phyloP scores from a whole-genome alignment of 495 filamentous ascomycete species.

The Penicillium maclennaniae region DNA sequence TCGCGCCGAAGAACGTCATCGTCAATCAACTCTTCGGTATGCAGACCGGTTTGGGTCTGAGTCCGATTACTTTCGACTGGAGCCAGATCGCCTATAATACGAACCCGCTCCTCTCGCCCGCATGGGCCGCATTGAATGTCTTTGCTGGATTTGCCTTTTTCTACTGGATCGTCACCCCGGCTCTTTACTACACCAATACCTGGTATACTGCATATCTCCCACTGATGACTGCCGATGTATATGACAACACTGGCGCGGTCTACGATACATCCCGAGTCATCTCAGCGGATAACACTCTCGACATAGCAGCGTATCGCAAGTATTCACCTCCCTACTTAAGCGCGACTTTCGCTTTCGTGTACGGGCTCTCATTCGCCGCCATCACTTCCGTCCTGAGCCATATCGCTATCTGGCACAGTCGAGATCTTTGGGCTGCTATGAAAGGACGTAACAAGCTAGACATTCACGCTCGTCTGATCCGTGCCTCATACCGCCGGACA shows the following conservation, averaged over 20 bases:
- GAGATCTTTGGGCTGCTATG: conserved; percentile 51
- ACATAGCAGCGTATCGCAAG: conserved; percentile 65
- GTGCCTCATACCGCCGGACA: conserved; percentile 64
- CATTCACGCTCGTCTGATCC: conserved; percentile 70
- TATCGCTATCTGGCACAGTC: conserved; percentile 55
- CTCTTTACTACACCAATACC: conserved; percentile 37
- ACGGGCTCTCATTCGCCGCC: conserved; percentile 78
- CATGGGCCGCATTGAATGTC: conserved; percentile 54
- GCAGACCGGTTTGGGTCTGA: conserved; percentile 72
- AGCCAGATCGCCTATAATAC: conserved; percentile 44
- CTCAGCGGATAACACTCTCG: conserved; percentile 65
- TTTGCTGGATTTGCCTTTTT: conserved; percentile 37
- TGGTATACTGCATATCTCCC: conserved; percentile 41
- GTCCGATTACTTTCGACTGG: conserved; percentile 83
- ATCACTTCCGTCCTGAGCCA: conserved; percentile 64
- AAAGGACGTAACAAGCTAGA: conserved; percentile 49
- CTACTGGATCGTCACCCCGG: conserved; percentile 32
- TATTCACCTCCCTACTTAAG: conserved; percentile 80
- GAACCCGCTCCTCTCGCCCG: conserved; percentile 33
- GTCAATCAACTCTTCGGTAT: conserved; percentile 76
- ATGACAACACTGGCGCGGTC: conserved; percentile 74
- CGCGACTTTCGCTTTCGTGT: conserved; percentile 77
- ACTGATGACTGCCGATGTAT: conserved; percentile 51
- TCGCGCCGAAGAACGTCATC: conserved; percentile 73
- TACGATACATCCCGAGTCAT: conserved; percentile 76